A percentile compares a stretch with the other conserved stretches of the same genome.
Conservation (phyloP, 2,329 filamentous ascomycete genomes). For the Phaeosphaeria sp. region DNA sequence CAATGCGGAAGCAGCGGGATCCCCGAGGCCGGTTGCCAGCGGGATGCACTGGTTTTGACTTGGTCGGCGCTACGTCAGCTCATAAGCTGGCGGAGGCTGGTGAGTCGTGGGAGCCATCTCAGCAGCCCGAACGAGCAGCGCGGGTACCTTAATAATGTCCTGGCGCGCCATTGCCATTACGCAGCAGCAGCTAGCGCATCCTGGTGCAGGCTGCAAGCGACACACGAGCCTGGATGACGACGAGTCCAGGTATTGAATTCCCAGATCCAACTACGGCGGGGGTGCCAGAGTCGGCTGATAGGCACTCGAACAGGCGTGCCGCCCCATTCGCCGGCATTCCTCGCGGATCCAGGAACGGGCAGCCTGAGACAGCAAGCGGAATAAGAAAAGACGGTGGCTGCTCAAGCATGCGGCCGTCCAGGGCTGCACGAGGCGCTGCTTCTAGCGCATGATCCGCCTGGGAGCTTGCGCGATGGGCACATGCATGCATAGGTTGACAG, state of each 20-base stretch:
- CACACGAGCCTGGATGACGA: constrained; percentile 8
- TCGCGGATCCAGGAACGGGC: constrained; percentile 15
- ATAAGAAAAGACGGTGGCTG: background rate
- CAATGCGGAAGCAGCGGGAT: constrained; percentile 20
- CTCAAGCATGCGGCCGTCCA: background rate
- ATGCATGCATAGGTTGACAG: background rate
- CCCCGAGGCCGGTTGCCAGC: constrained; percentile 25
- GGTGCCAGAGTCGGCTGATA: constrained; percentile 6
- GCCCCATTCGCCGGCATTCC: constrained; percentile 9
- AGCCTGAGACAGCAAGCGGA: background rate
- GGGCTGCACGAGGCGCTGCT: constrained; percentile 1
- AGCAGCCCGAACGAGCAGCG: constrained; percentile 6
- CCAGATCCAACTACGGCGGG: background rate
- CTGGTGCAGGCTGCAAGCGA: constrained; percentile 15
- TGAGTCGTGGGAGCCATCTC: constrained; percentile 8
- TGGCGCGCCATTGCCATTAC: constrained; percentile 13
- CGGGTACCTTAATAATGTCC: constrained; percentile 35
- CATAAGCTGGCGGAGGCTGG: constrained; percentile 25
- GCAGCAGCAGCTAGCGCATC: constrained; percentile 8
- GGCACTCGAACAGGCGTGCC: constrained; percentile 4
- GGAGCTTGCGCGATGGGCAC: background rate
- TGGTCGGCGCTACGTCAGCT: constrained; percentile 28
- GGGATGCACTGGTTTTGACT: constrained; percentile 31
- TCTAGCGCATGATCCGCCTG: background rate
- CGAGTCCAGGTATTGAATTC: constrained; percentile 14